Conservation (phyloP, 306 rosid species). For the Cyamopsis tetragonoloba region DNA sequence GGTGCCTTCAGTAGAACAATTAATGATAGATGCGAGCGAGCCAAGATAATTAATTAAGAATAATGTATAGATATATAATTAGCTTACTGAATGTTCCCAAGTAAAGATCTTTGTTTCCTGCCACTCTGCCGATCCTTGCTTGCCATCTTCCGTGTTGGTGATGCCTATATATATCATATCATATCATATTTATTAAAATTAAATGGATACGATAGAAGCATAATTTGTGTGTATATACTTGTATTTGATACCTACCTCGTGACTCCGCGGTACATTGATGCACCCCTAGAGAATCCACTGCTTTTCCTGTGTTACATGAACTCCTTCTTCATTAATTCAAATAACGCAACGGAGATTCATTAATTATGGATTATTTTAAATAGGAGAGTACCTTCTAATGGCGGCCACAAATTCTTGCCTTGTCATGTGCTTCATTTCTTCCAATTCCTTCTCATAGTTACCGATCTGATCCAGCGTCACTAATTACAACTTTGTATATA, state of each 20-base stretch:
- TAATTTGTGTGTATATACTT: too few species aligned
- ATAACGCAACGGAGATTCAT: too few species aligned
- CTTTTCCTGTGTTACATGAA: too few species aligned
- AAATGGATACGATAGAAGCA: too few species aligned
- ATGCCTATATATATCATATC: too few species aligned
- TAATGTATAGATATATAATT: neutral
- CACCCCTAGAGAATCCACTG: slow-evolving; percentile 97
- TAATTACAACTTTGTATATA: too few species aligned
- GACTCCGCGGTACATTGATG: slow-evolving; percentile 99
- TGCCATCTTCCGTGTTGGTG: slow-evolving; percentile 99
- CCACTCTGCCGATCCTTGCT: slow-evolving; percentile 98
- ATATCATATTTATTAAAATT: too few species aligned
- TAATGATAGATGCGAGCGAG: too few species aligned
- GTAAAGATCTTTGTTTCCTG: slow-evolving; percentile 98
- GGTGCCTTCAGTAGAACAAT: slow-evolving; percentile 48
- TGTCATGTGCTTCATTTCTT: slow-evolving; percentile 97
- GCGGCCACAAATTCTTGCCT: slow-evolving; percentile 99
- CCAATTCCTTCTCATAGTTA: slow-evolving; percentile 92
- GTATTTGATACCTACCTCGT: slow-evolving; percentile 77
- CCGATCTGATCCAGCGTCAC: too few species aligned
- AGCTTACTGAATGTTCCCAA: slow-evolving; percentile 95
- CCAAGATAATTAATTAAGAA: too few species aligned
- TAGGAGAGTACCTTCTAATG: slow-evolving; percentile 93
- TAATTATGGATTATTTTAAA: too few species aligned
- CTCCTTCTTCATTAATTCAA: too few species aligned